Base-by-base conservation (phyloP, 179 eudicot species). In the Dionaea muscipula region DNA sequence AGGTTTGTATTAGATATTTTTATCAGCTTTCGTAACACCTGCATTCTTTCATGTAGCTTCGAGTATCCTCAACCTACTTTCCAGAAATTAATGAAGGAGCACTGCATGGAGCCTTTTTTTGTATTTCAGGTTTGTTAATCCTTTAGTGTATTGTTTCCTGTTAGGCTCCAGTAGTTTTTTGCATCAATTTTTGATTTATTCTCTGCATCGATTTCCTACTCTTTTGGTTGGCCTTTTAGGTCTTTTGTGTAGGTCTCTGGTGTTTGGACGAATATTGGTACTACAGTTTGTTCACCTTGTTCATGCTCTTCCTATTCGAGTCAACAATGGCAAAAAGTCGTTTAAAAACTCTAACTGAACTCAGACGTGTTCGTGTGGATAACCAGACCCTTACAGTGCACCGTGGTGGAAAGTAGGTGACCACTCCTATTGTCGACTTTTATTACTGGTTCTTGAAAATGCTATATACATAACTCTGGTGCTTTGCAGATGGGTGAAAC, bases 41-140 rank as follows among this genome's bases (percentile, higher is more conserved):
- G 31, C 7, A 8, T 16, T 21, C 45, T 59, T 59, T 48, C 20
- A 13, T 80, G 75, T 72, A 91, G 98, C 21, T 91, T 93, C 74
- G 99, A 93, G 64, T 93, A 93, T 72, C 99, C 99, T 21, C 99
- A 93, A 62, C 99, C 99, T 51, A 93, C 99, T 20, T 93, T 93
- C 57, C 95, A 82, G 73, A 93, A 85, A 71, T 72, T 93, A 58
- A 75, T 93, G 99, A 93, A 93, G 70, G 99, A 93, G 78, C 86
- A 93, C 65, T 69, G 83, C 76, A 88, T 85, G 99, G 99, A 93
- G 76, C 99, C 99, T 47, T 93, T 93, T 66, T 93, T 93, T 53
- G 99, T 93, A 22, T 93, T 93, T 72, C 99, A 93, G 99, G 99
- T 93, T 66, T 59, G 72, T 56, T 56, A 15, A 46, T 60, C n/a